A percentile compares a stretch with the other conserved stretches of the same genome.
Conservation (phyloP, 2,329 filamentous ascomycete species). For the Monosporascus sp. region DNA sequence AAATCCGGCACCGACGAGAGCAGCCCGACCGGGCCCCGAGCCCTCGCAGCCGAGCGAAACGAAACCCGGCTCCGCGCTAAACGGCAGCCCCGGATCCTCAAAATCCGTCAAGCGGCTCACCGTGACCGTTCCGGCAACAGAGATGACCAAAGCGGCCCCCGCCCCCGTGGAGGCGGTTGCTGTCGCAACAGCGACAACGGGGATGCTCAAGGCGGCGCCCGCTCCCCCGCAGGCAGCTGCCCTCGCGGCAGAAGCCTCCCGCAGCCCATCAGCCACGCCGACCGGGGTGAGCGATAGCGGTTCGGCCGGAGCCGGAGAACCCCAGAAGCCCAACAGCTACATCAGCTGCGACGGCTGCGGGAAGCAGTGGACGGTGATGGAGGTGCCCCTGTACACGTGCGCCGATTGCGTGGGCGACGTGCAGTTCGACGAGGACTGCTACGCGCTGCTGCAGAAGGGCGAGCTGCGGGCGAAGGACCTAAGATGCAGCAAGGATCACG, state of each 20-base stretch:
- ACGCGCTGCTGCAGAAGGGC: slow-evolving; percentile 13
- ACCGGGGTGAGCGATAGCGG: background rate
- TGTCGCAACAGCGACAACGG: background rate
- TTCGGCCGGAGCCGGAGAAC: slow-evolving; percentile 1
- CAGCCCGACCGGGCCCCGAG: too few species aligned
- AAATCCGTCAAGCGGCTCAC: background rate
- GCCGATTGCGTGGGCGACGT: slow-evolving; percentile 20
- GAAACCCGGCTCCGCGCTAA: background rate
- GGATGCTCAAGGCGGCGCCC: background rate
- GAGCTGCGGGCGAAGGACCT: slow-evolving; percentile 13
- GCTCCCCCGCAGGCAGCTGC: background rate
- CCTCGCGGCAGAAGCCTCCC: background rate
- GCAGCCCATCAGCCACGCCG: background rate
- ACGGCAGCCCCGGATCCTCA: background rate
- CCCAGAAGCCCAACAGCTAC: slow-evolving; percentile 16
- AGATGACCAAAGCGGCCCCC: background rate
- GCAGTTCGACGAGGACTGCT: slow-evolving; percentile 17
- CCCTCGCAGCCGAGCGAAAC: too few species aligned
- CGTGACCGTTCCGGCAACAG: background rate
- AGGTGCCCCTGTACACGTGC: slow-evolving; percentile 20
- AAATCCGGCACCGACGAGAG: too few species aligned
- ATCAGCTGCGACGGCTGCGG: slow-evolving; percentile 22
- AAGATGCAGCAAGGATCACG: slow-evolving; percentile 19
- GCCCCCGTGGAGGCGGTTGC: background rate
- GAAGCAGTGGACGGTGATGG: slow-evolving; percentile 17